phyloP scores from a whole-genome alignment of 345 rosid species.

The Eucalyptus tenuipes region DNA sequence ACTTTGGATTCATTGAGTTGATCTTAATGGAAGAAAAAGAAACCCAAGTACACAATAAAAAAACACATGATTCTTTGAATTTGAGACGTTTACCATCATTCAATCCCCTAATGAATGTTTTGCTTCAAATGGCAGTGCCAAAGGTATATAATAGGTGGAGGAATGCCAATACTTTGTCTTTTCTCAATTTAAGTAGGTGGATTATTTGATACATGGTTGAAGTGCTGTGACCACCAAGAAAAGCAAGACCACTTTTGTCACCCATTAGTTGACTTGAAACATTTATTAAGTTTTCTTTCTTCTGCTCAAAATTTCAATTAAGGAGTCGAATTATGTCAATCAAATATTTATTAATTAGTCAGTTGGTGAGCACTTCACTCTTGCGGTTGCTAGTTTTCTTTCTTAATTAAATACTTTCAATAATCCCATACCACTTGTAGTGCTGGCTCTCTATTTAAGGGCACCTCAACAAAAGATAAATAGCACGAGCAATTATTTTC shows the following conservation, averaged over 20 bases:
- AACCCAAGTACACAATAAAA: background rate
- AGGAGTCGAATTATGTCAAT: background rate
- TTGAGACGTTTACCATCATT: background rate
- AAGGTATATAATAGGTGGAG: background rate
- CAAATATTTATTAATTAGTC: background rate
- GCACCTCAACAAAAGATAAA: background rate
- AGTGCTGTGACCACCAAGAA: background rate
- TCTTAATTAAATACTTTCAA: background rate
- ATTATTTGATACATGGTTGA: background rate
- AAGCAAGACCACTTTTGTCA: background rate
- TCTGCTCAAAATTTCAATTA: background rate
- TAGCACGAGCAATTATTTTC: background rate
- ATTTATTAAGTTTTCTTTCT: background rate
- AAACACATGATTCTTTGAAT: background rate
- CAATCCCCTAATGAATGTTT: background rate
- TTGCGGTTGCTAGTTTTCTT: background rate
- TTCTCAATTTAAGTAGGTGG: background rate
- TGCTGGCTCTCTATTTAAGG: background rate
- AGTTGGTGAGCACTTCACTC: background rate
- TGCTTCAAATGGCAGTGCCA: background rate
- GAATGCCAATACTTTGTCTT: background rate
- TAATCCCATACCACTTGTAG: background rate
- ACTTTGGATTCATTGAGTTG: background rate
- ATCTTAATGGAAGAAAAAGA: background rate
- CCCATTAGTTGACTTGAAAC: background rate